phyloP scores from a whole-genome alignment of 768 basidiomycete genomes.

The Pleurotus sapidus region DNA sequence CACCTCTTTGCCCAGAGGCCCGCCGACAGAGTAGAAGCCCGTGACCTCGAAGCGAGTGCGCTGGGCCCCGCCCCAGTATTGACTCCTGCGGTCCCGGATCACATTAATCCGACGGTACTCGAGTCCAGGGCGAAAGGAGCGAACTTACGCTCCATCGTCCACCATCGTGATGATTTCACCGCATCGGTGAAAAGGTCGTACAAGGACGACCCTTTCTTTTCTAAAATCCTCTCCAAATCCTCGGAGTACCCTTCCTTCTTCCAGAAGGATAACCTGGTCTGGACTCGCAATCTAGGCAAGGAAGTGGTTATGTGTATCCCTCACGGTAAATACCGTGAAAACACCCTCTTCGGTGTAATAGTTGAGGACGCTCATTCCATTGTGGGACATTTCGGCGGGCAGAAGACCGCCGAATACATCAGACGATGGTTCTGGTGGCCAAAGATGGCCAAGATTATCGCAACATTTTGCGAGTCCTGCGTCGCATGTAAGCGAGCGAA shows the following conservation, averaged over 20 bases:
- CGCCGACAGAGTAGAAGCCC: not conserved
- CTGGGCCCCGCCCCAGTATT: too few species aligned
- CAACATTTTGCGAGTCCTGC: conserved; percentile 20
- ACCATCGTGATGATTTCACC: too few species aligned
- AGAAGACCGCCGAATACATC: conserved; percentile 12
- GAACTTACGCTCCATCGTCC: too few species aligned
- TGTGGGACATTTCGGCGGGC: not conserved
- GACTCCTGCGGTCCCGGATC: too few species aligned
- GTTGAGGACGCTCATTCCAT: conserved; percentile 7
- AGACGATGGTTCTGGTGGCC: conserved; percentile 28
- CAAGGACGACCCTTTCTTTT: too few species aligned
- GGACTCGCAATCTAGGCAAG: not conserved
- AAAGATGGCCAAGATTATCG: conserved; percentile 15
- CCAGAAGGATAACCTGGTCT: not conserved
- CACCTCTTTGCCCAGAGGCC: not conserved
- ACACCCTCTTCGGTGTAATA: not conserved
- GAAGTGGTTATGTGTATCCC: not conserved
- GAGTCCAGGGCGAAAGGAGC: too few species aligned
- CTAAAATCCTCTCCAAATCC: not conserved
- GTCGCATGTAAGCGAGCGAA: conserved; percentile 22
- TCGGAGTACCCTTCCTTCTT: not conserved
- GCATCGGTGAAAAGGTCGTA: too few species aligned
- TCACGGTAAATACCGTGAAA: not conserved
- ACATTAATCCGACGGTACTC: too few species aligned
- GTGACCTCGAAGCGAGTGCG: too few species aligned